Percentiles rank a stretch among this genome's conserved stretches.
phyloP scores from a whole-genome alignment of 139 green algal species.

The Chlamydomonas incerta region DNA sequence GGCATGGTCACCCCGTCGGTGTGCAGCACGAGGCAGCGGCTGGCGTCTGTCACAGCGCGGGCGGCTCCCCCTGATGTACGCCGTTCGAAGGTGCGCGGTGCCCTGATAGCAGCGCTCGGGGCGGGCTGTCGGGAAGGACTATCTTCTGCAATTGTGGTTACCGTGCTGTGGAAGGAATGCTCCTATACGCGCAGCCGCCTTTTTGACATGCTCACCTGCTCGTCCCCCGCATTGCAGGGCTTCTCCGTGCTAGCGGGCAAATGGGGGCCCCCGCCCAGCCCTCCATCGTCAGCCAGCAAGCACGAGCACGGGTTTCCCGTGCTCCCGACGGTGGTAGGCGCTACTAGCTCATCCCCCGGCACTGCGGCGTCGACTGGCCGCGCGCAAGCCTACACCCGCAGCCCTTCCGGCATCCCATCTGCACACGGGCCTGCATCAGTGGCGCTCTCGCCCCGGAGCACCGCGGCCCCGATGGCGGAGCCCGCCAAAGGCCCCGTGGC shows the following conservation, averaged over 20 bases:
- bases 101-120: too few relatives aligned
- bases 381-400: background rate
- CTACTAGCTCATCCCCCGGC: background rate
- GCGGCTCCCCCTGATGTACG: constrained; percentile 1
- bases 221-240: background rate
- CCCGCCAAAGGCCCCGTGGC: too few relatives aligned
- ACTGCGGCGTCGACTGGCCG: background rate
- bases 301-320: background rate
- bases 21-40: background rate
- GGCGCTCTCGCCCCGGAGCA: too few relatives aligned
- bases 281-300: background rate
- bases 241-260: constrained; percentile 33
- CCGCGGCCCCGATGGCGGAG: too few relatives aligned
- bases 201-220: too few relatives aligned
- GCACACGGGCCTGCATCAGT: too few relatives aligned
- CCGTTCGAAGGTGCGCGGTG: constrained; percentile 8
- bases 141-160: too few relatives aligned
- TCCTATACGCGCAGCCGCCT: too few relatives aligned
- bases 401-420: background rate
- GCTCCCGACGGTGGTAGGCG: background rate
- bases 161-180: too few relatives aligned
- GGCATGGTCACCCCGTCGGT: too few relatives aligned
- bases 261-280: constrained; percentile 13
- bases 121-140: too few relatives aligned
- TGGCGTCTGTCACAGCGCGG: background rate